These are phyloP conservation scores for Podaxis sp. DNA, from an alignment of 768 basidiomycete genomes.

Conservation along the genomic window DNA sequence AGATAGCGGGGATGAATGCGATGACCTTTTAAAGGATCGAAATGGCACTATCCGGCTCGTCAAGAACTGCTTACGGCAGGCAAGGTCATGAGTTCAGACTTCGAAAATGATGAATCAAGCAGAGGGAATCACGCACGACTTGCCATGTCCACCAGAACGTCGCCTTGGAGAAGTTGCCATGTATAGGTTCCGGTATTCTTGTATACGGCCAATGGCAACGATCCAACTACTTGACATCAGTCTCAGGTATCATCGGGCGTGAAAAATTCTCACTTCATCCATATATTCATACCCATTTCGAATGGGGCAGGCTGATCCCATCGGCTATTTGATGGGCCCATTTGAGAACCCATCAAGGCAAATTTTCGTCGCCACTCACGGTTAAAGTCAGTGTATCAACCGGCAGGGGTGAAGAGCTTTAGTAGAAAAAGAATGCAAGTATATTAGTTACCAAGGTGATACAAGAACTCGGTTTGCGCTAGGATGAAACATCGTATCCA, in stretches of 20 bases:
- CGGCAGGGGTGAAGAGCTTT: not conserved
- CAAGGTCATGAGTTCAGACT: conserved; percentile 1
- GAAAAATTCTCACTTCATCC: not conserved
- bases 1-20: not conserved
- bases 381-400: not conserved
- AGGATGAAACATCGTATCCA: conserved; percentile 29
- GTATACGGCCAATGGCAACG: not conserved
- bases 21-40: not conserved
- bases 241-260: not conserved
- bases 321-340: not conserved
- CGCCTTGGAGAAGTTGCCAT: not conserved
- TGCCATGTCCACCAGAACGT: not conserved
- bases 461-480: not conserved
- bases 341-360: not conserved
- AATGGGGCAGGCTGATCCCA: not conserved
- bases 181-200: not conserved
- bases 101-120: not conserved
- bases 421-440: not conserved
- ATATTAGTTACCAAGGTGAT: conserved; percentile 9
- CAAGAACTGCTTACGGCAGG: not conserved
- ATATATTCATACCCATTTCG: not conserved
- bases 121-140: not conserved
- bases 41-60: not conserved
- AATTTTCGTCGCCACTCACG: not conserved
- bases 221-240: not conserved